phyloP scores from a whole-genome alignment of 2,329 filamentous ascomycete genomes.

The Penicillium sp. region DNA sequence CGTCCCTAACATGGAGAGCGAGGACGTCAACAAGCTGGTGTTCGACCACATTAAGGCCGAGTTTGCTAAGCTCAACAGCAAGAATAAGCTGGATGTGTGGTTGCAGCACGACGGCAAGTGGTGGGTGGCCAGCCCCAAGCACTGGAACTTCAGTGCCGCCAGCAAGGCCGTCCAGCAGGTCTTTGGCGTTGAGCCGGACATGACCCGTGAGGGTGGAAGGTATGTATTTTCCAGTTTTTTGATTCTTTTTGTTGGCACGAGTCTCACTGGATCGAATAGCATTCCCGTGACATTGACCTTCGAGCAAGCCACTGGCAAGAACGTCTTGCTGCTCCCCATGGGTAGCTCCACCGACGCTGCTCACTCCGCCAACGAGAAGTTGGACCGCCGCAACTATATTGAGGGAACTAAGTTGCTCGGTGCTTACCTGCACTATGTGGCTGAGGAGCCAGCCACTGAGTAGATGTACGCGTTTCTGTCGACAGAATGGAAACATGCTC shows the following conservation, averaged over 20 bases:
- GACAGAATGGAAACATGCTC: background rate
- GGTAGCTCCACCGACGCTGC: slow-evolving; percentile 95
- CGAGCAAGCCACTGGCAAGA: slow-evolving; percentile 97
- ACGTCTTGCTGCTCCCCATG: slow-evolving; percentile 93
- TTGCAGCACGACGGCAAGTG: slow-evolving; percentile 93
- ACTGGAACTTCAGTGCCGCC: slow-evolving; percentile 97
- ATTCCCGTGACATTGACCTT: slow-evolving; percentile 97
- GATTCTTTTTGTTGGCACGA: slow-evolving; percentile 2
- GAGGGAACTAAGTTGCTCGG: slow-evolving; percentile 96
- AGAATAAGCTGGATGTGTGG: slow-evolving; percentile 83
- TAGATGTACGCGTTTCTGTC: slow-evolving; percentile 7
- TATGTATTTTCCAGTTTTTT: slow-evolving; percentile 45
- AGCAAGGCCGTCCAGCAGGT: slow-evolving; percentile 95
- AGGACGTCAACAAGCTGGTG: slow-evolving; percentile 82
- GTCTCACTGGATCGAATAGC: slow-evolving; percentile 54
- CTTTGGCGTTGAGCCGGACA: slow-evolving; percentile 89
- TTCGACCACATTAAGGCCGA: slow-evolving; percentile 80
- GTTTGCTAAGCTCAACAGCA: slow-evolving; percentile 84
- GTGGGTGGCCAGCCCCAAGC: slow-evolving; percentile 97
- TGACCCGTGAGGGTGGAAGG: slow-evolving; percentile 94
- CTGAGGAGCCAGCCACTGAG: slow-evolving; percentile 71
- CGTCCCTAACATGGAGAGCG: slow-evolving; percentile 95
- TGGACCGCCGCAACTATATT: slow-evolving; percentile 96
- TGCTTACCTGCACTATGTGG: slow-evolving; percentile 93
- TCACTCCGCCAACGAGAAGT: slow-evolving; percentile 97